These are phyloP conservation scores for Pyrenophora graminea DNA, from an alignment of 2,329 filamentous ascomycete species.

Conservation along the genomic window DNA sequence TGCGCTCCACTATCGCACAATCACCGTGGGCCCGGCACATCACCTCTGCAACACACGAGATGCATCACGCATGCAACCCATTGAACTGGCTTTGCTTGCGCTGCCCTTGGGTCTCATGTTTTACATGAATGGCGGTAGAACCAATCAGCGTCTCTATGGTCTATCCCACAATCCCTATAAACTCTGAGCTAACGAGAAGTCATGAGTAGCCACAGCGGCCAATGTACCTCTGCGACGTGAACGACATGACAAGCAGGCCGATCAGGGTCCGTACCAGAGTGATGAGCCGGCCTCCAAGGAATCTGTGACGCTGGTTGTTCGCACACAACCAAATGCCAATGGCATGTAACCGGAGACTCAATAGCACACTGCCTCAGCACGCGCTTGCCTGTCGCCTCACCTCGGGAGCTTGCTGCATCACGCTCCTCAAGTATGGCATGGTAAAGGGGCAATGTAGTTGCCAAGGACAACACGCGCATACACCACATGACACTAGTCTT, in stretches of 20 bases:
- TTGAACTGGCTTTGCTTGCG: constrained; percentile 2
- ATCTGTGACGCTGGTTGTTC: not conserved
- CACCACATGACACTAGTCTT: no score
- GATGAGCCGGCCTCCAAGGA: not conserved
- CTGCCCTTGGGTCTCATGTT: constrained; percentile 1
- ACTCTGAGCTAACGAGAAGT: not conserved
- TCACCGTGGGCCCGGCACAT: not conserved
- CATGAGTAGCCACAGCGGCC: not conserved
- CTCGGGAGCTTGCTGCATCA: no score
- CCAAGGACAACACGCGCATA: no score
- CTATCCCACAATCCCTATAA: not conserved
- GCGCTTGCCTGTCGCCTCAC: no score
- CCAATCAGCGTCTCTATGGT: not conserved
- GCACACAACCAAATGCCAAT: not conserved
- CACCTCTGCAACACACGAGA: not conserved
- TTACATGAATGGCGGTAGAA: not conserved
- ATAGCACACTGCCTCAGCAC: not conserved
- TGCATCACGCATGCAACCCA: not conserved
- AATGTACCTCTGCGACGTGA: constrained; percentile 5
- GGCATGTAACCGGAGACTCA: not conserved
- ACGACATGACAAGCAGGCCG: not conserved
- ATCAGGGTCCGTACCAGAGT: no score
- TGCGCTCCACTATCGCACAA: constrained; percentile 2
- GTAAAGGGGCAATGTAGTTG: no score
- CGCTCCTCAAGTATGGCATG: no score